Base-by-base conservation (phyloP, 2,329 filamentous ascomycete species). In the Escovopsis sp. region DNA sequence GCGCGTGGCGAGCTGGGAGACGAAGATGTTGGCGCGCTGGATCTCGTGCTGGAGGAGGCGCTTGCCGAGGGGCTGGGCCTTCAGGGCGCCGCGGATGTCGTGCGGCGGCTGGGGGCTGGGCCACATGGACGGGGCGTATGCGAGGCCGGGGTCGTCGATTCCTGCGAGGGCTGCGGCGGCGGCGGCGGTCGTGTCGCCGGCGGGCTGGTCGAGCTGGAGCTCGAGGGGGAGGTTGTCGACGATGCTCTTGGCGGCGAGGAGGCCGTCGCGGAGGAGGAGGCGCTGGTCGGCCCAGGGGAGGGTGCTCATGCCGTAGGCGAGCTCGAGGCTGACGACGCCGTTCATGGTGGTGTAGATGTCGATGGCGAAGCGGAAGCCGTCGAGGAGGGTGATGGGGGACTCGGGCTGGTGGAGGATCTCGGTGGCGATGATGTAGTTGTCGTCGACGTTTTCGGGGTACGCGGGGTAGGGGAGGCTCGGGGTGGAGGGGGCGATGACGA, bases 21-120 rank as follows among this genome's bases (percentile, higher is more conserved):
- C 77, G 54, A 89, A 86, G 33, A 94, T 84, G 57, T 94, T 94
- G 7, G 85, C 84, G 57, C 93, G 94, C 57, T 94, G 86, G 27
- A 94, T 91, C 60, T 94, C 87, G 49, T 80, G 86, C 55, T 91
- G 84, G 5, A 87, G 57, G 42, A 70, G 65, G 1, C 74, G 68
- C 2, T 74, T 68, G 3, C 67, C 64, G 24, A 62, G 56, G 1
- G 70, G 67, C 24, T 74, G 63, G 15, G 63, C 59, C 41, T 67
- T 66, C 44, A 74, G 64, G 7, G 65, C 58, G 33, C 65, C 67
- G 35, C 70, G 67, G 13, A 74, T 52, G 47, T 76, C 72, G 46
- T 72, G 63, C 8, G 64, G 52, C 0, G 68, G 65, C 46, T 68
- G 64, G 6, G 60, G 57, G 41, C 58, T 61, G 7, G 63, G 66